phyloP scores from a whole-genome alignment of 495 filamentous ascomycete species.

The Lasiosphaeria miniovina region DNA sequence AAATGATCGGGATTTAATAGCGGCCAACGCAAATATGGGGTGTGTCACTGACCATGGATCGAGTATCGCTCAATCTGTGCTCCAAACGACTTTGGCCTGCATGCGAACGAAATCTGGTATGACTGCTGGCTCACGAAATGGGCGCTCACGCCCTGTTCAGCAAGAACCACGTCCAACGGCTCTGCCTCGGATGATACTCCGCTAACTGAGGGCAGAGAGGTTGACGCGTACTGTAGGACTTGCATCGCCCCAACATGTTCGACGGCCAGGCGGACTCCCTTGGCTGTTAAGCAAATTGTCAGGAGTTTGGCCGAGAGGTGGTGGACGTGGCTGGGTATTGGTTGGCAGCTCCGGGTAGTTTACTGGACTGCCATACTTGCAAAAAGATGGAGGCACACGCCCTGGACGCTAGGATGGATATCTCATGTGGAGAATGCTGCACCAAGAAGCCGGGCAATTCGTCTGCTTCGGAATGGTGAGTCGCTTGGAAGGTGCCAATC shows the following conservation, averaged over 20 bases:
- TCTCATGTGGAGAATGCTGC: no score
- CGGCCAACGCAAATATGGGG: not conserved
- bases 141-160: not conserved
- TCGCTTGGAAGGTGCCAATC: no score
- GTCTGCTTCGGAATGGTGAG: no score
- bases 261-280: not conserved
- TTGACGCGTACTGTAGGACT: not conserved
- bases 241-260: not conserved
- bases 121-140: not conserved
- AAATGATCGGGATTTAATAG: not conserved
- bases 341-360: no score
- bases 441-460: no score
- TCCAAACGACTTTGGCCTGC: not conserved
- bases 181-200: not conserved
- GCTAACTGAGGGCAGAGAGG: not conserved
- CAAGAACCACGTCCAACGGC: not conserved
- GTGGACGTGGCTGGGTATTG: not conserved
- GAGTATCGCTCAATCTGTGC: not conserved
- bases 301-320: not conserved
- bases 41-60: not conserved
- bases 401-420: no score
- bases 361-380: no score
- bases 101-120: not conserved
- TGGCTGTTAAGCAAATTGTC: not conserved
- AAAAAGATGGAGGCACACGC: no score